Base-by-base conservation (phyloP, 345 rosid species). In the Kandelia obovata region DNA sequence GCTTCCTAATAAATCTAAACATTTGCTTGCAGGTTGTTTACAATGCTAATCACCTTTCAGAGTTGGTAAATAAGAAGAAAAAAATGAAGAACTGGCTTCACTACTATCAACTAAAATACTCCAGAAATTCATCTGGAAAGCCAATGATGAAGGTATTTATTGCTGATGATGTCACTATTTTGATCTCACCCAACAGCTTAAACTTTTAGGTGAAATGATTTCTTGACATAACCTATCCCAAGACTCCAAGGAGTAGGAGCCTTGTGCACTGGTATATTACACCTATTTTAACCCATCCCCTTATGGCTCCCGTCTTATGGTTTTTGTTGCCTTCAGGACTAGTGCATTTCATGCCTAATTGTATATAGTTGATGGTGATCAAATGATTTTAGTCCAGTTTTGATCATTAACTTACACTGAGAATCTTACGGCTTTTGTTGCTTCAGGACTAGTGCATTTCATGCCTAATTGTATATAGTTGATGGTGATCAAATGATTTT, bases 51-150 rank as follows among this genome's bases (percentile, higher is more conserved):
- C 75, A 80, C 46, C 85, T 94, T 15, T 87, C 96, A 0, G 74
- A 84, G 61, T 70, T 91, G 53, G 90, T 86, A 47, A 64, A 80
- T 20, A 74, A 88, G 83, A 91, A 82, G 88, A 87, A 87, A 28
- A 85, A 78, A 5, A 66, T 81, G 79, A 87, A 83, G 82, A 94
- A 94, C 61, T 94, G 96, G 97, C 87, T 91, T 46, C 93, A 89
- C 72, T 91, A 74, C 79, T 85, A 89, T 80, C 92, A 94, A 64
- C 85, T 87, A 59, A 91, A 87, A 73, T 80, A 87, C 68, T 62
- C 85, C 47, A 89, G 96, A 74, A 82, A 86, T 66, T 87, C 80
- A 65, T 78, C 85, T 53, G 78, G 57, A 68, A 88, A 73, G 75
- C 92, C 93, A 28, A 3, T 64, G 19, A 52, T 69, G 27, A 94